Evolutionary conservation across 495 filamentous ascomycete species (phyloP), one percentile per base, ranked within the genome.

Genomic region (Penicillium riverlandense): DNA sequence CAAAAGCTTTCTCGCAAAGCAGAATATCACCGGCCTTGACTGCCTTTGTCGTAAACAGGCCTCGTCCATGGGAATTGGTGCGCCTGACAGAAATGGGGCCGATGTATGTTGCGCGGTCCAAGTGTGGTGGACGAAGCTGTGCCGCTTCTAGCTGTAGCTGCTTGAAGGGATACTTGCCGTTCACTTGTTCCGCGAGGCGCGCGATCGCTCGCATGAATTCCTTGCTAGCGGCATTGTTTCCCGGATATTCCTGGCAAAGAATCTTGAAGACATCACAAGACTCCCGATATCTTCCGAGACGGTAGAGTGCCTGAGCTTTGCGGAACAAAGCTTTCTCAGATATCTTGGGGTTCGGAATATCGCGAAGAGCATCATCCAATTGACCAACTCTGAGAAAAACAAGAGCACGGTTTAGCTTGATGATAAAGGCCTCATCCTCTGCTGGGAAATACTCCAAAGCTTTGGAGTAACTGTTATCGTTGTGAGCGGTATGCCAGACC

Each of bases 1-100:
- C 53, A 45, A 80, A 76, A 1, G 76, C 74, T 43, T 80, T 82
- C 47, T 80, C 75, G 37, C 69, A 76, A 9, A 79, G 43, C 0
- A 81, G 50, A 1, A 80, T 58, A 6, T 78, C 74, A 0, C 77
- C 79, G 0, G 61, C 65, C 32, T 68, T 58, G 47, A 82, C 66
- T 10, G 49, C 61, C 16, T 59, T 52, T 7, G 70, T 75, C 0
- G 71, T 64, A 45, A 77, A 80, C 4, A 77, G 44, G 1, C 73
- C 73, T 10, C 62, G 58, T 11, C 76, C 72, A 29, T 49, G 48
- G 9, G 40, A 47, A 1, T 43, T 35, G 0, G 57, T 47, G 1
- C 35, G 8, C 12, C 51, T 55, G 1, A 67, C 48, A 12, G 47
- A 32, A 9, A 61, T 55, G 6, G 60, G 59, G 0, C 58, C 59